These are phyloP conservation scores for Mycena alexandri DNA, from an alignment of 768 basidiomycete species.

Conservation along the genomic window DNA sequence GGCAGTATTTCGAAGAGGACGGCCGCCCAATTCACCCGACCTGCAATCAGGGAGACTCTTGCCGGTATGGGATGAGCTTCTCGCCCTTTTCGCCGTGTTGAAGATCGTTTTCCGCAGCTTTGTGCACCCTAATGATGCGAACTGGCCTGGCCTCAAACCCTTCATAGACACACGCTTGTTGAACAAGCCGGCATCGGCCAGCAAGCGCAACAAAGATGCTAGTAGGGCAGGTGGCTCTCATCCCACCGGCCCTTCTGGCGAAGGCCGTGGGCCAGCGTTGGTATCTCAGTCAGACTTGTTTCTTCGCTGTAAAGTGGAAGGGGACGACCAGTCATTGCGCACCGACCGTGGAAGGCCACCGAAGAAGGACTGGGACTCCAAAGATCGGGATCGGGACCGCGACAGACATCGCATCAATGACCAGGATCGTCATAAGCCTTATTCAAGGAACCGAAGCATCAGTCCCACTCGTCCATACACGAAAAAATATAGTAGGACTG, in stretches of 20 bases:
- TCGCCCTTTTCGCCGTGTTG: neutral
- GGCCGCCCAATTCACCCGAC: slow-evolving; percentile 57
- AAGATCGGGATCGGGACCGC: slow-evolving; percentile 35
- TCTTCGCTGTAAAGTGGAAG: slow-evolving; percentile 47
- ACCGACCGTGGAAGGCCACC: slow-evolving; percentile 9
- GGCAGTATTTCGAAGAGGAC: slow-evolving; percentile 61
- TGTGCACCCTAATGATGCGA: slow-evolving; percentile 63
- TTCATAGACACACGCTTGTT: slow-evolving; percentile 32
- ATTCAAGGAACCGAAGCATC: slow-evolving; percentile 29
- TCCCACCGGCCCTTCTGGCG: slow-evolving; percentile 32
- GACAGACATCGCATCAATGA: slow-evolving; percentile 18
- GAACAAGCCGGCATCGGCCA: slow-evolving; percentile 18
- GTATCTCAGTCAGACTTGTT: slow-evolving; percentile 61
- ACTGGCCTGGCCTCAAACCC: slow-evolving; percentile 51
- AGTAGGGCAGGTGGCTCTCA: slow-evolving; percentile 21
- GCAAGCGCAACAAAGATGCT: slow-evolving; percentile 36
- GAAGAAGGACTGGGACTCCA: slow-evolving; percentile 18
- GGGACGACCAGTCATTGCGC: slow-evolving; percentile 37
- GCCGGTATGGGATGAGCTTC: slow-evolving; percentile 52
- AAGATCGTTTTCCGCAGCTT: slow-evolving; percentile 47
- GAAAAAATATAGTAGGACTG: slow-evolving; percentile 28
- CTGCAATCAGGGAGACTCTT: slow-evolving; percentile 62
- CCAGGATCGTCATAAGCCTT: slow-evolving; percentile 15
- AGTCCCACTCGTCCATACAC: slow-evolving; percentile 27
- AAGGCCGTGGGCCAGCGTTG: slow-evolving; percentile 50